Evolutionary conservation across 2,329 filamentous ascomycete species (phyloP).

Genomic region (Alternaria hordeiaustralica): DNA sequence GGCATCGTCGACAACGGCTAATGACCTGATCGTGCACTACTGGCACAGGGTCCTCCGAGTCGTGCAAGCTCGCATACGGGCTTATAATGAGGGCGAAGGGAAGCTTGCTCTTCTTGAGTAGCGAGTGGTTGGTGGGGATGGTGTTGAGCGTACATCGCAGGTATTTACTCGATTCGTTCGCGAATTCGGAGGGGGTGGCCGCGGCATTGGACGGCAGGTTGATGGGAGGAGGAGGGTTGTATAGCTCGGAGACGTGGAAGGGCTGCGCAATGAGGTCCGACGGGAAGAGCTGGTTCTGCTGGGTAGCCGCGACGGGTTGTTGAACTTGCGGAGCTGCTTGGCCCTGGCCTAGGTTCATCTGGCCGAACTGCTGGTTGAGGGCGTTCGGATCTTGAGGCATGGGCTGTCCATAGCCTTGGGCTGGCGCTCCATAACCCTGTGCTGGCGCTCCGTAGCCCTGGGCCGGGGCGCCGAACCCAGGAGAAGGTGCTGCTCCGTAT

Average conservation of each 20-base stretch:
- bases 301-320: slow-evolving; percentile 40
- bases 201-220: slow-evolving; percentile 92
- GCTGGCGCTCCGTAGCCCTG: slow-evolving; percentile 43
- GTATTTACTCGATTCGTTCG: slow-evolving; percentile 93
- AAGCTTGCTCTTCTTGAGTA: slow-evolving; percentile 93
- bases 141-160: slow-evolving; percentile 95
- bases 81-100: slow-evolving; percentile 96
- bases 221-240: slow-evolving; percentile 88
- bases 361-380: slow-evolving; percentile 82
- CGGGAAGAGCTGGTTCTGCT: slow-evolving; percentile 82
- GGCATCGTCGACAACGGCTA: slow-evolving; percentile 91
- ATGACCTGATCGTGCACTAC: slow-evolving; percentile 97
- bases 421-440: slow-evolving; percentile 44
- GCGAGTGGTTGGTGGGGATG: slow-evolving; percentile 86
- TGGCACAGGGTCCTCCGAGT: slow-evolving; percentile 88
- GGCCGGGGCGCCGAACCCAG: slow-evolving; percentile 38
- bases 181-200: slow-evolving; percentile 85
- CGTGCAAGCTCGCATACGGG: slow-evolving; percentile 90
- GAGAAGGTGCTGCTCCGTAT: slow-evolving; percentile 41
- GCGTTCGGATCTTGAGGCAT: slow-evolving; percentile 63
- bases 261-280: slow-evolving; percentile 91
- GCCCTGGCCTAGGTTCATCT: slow-evolving; percentile 69
- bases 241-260: slow-evolving; percentile 91
- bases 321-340: slow-evolving; percentile 39
- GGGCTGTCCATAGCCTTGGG: slow-evolving; percentile 50